phyloP scores from a whole-genome alignment of 2,329 filamentous ascomycete genomes.

The Diplodia seriata region DNA sequence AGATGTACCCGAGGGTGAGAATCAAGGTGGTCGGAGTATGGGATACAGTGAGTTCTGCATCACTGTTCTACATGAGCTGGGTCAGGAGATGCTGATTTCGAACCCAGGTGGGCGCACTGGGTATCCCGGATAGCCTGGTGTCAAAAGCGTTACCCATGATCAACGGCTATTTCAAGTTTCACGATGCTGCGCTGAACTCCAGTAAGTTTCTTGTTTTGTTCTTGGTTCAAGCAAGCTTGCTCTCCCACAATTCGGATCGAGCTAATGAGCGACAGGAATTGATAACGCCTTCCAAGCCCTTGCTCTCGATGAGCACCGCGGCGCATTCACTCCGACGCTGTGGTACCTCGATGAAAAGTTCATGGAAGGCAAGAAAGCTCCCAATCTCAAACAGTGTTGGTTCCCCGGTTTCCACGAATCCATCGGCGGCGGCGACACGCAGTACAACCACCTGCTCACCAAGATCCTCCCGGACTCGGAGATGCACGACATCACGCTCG shows the following conservation, averaged over 20 bases:
- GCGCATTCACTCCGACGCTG: constrained; percentile 59
- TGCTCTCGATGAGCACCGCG: constrained; percentile 60
- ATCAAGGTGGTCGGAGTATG: constrained; percentile 57
- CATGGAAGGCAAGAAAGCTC: constrained; percentile 6
- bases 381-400: constrained; percentile 60
- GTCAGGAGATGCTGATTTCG: constrained; percentile 35
- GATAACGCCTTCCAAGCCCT: constrained; percentile 64
- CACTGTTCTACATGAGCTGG: not conserved
- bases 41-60: constrained; percentile 53
- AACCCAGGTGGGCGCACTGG: constrained; percentile 36
- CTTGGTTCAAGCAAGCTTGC: not conserved
- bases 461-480: constrained; percentile 28
- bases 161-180: constrained; percentile 30
- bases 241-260: not conserved
- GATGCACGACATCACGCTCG: constrained; percentile 49
- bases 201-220: constrained; percentile 1
- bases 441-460: constrained; percentile 22
- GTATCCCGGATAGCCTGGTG: constrained; percentile 7
- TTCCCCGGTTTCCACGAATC: constrained; percentile 63
- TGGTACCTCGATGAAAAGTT: constrained; percentile 52
- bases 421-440: constrained; percentile 56
- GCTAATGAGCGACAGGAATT: constrained; percentile 40
- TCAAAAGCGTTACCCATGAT: constrained; percentile 23
- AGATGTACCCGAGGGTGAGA: constrained; percentile 26
- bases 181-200: constrained; percentile 20